Base-by-base conservation (phyloP, 75 land plant genomes). In the Pseudotsuga menziesii region DNA sequence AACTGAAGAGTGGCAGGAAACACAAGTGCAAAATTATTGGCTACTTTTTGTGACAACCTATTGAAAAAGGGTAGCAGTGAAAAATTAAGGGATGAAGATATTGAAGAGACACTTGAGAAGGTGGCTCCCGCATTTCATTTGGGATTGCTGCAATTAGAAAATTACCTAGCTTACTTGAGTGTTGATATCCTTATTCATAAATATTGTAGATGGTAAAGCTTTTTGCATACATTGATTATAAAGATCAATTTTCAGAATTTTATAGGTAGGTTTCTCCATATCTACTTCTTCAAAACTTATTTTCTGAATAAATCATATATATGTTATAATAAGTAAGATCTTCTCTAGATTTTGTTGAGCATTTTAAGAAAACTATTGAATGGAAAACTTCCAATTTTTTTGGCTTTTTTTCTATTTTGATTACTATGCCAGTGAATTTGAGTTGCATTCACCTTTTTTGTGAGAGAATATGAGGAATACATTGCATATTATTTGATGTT, bases 21-120 rank as follows among this genome's bases (percentile, higher is more conserved):
- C 88, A 85, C 96, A 13, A 93, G 94, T 86, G 96, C 98, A 29
- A 96, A 95, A 76, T 81, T 95, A 3, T 78, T 95, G 61, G 98
- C 98, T 11, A 89, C 96, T 17, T 95, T 93, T 41, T 95, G 96
- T 78, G 98, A 95, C 73, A 91, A 93, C 83, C 81, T 95, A 5
- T 82, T 95, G 36, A 95, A 91, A 76, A 95, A 95, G 73, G 98
- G 96, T 57, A 96, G 98, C 13, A 89, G 93, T 85, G 98, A 93
- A 81, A 95, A 95, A 72, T 69, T 91, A 20, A 93, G 92, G 61
- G 96, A 95, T 83, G 94, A 95, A 76, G 92, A 92, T 27, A 91
- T 95, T 77, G 98, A 95, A 58, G 98, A 93, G 35, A 89, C 98
- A 20, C 94, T 95, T 58, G 98, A 95, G 59, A 95, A 95, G 92